Evolutionary conservation across 1,139 yeast genomes (phyloP), one percentile per base, ranked within the genome.

Genomic region (Geotrichum citri-aurantii): DNA sequence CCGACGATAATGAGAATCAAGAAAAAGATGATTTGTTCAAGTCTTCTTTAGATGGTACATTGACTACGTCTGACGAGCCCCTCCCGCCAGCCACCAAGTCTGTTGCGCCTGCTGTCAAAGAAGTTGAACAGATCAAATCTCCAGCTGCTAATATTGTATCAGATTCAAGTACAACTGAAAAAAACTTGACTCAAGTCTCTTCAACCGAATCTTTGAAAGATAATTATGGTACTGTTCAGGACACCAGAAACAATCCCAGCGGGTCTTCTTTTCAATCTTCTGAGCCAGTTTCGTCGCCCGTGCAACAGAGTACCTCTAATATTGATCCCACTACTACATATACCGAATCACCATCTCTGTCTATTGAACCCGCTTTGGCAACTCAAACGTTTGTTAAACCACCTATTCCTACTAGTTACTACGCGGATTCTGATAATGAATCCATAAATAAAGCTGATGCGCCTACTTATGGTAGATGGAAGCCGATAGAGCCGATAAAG

Each of bases 1-100:
- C 40, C 17, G 42, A 54, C 3, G 33, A 54, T 42, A 54, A 54
- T n/a, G 57, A 50, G 2, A 48, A 29, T 10, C 27, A 50, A 19
- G 52, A 50, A 50, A 10, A 47, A 26, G 44, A 31, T 27, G 26
- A 50, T 19, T 14, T 33, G n/a, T 19, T 50, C n/a, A 33, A 50
- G 10, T 19, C 50, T 27, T 31, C 55, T 23, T 10, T 29, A 19
- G 48, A 33, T 17, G 27, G 31, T 17, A 26, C 21, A 7, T 7
- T 6, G 19, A 44, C 26, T 12, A 26, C 37, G 19, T 29, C 47
- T 26, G 10, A 29, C 14, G 14, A 19, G 2, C 12, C 31, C 17
- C 5, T n/a, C 11, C 24, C n/a, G 40, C 44, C 44, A 3, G 24
- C 11, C 29, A 12, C 42, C 2, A 17, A 27, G n/a, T 23, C 37